Evolutionary conservation across 306 rosid species (phyloP).

Genomic region (Herpetospermum pedunculosum): DNA sequence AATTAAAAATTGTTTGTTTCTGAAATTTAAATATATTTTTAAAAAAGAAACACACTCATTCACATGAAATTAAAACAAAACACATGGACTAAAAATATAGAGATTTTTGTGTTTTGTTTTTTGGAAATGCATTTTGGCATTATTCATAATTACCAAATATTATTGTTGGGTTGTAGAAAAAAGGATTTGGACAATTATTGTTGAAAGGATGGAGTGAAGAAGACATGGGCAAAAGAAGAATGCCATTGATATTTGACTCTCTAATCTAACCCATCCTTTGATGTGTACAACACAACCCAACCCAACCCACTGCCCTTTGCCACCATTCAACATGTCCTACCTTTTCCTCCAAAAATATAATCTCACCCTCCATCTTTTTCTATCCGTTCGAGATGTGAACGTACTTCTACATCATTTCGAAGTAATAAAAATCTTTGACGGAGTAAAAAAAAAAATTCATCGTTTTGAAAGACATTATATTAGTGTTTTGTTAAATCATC

Average conservation of each 20-base stretch:
- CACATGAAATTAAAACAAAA: not conserved
- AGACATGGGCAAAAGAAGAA: not conserved
- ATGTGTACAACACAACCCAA: not conserved
- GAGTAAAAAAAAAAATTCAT: too few relatives aligned
- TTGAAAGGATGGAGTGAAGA: not conserved
- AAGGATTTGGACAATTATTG: not conserved
- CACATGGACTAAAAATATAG: not conserved
- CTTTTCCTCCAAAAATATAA: not conserved
- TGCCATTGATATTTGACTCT: slow-evolving; percentile 1
- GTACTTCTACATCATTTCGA: not conserved
- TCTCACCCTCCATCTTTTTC: not conserved
- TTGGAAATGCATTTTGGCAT: not conserved
- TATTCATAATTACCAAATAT: not conserved
- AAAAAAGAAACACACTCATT: not conserved
- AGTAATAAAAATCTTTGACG: too few relatives aligned
- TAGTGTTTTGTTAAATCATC: too few relatives aligned
- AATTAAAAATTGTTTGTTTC: too few relatives aligned
- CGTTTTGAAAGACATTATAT: too few relatives aligned
- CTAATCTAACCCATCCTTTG: not conserved
- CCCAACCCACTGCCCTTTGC: not conserved
- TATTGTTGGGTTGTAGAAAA: not conserved
- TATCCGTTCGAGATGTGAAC: not conserved
- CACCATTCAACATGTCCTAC: too few relatives aligned
- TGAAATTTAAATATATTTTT: too few relatives aligned
- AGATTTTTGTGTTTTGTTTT: not conserved